Evolutionary conservation across 495 filamentous ascomycete species (phyloP).

Genomic region (Aspergillus hancockii): DNA sequence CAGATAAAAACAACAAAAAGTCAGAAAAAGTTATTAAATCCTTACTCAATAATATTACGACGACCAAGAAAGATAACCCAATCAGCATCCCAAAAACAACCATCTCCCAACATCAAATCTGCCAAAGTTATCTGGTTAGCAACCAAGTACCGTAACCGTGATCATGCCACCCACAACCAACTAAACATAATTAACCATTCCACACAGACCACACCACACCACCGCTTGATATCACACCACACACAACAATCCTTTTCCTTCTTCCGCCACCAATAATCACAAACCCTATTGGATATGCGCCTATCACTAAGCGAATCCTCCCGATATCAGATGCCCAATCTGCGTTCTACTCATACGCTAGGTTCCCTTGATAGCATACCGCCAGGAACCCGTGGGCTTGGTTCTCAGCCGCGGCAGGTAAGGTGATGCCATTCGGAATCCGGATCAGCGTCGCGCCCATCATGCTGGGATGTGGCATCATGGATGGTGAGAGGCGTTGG

Average conservation of each 20-base stretch:
- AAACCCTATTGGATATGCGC: background rate
- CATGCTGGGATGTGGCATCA: slow-evolving; percentile 1
- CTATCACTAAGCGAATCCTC: background rate
- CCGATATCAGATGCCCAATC: background rate
- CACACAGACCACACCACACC: background rate
- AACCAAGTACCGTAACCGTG: no score
- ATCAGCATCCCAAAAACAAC: no score
- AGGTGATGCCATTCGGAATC: slow-evolving; percentile 2
- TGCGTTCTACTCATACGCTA: background rate
- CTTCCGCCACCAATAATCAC: background rate
- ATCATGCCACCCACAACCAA: background rate
- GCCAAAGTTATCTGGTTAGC: no score
- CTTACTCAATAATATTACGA: no score
- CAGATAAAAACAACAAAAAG: no score
- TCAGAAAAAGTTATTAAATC: no score
- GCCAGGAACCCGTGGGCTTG: background rate
- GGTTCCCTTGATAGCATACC: background rate
- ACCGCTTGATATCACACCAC: background rate
- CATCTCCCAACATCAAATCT: background rate
- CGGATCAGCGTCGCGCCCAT: background rate
- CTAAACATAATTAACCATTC: background rate
- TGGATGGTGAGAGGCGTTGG: background rate
- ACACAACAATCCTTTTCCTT: background rate
- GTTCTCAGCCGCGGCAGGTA: background rate
- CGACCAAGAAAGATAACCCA: no score